Percentiles rank a stretch among this genome's conserved stretches.
Evolutionary conservation across 192 early-diverging fungal species (phyloP).

Genomic region (Umbelopsis sp.): DNA sequence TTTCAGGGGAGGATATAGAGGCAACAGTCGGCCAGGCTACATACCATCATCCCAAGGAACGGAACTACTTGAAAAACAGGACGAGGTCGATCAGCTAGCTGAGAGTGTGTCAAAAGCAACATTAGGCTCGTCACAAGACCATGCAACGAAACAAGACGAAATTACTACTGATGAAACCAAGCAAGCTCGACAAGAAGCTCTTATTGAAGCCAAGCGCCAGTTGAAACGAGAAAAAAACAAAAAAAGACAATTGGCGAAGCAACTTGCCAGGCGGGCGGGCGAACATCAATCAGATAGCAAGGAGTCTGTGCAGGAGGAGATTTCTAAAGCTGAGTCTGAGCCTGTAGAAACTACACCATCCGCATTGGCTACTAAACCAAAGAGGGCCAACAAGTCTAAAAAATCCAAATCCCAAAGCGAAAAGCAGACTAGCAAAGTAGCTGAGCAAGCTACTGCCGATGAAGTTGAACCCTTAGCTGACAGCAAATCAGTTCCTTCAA

Average conservation of each 20-base stretch:
- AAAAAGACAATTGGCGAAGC: background rate
- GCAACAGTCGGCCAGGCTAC: constrained; percentile 2
- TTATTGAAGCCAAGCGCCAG: background rate
- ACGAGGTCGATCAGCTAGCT: background rate
- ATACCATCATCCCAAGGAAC: background rate
- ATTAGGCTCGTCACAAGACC: background rate
- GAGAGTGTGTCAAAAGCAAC: background rate
- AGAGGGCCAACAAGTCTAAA: no score
- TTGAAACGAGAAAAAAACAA: background rate
- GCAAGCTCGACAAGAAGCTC: background rate
- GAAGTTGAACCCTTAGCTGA: no score
- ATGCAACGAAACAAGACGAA: background rate
- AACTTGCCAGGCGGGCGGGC: background rate
- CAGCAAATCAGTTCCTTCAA: no score
- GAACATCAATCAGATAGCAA: background rate
- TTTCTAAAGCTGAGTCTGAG: background rate
- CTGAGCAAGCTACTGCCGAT: no score
- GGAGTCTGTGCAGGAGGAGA: background rate
- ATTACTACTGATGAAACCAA: constrained; percentile 2
- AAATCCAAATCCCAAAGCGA: no score
- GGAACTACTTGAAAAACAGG: background rate
- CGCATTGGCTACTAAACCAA: no score
- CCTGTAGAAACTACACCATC: background rate
- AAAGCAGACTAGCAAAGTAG: no score
- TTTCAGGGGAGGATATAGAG: constrained; percentile 12